phyloP scores from a whole-genome alignment of 441 rosid genomes.

The Viola pubescens region DNA sequence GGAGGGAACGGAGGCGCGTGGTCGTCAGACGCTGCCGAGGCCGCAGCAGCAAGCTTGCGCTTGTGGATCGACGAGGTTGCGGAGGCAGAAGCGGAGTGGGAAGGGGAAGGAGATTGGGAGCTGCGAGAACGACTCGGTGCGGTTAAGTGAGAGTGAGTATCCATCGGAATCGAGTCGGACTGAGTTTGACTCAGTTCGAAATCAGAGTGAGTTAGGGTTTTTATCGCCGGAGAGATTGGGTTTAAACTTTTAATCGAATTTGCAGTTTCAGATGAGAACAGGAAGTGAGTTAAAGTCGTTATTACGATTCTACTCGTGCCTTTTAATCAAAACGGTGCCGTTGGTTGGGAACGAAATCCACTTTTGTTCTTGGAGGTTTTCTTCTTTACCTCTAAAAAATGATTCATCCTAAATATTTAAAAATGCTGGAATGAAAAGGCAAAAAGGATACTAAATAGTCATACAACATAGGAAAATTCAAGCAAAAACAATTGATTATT shows the following conservation, averaged over 20 bases:
- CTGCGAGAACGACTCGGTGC: constrained; percentile 81
- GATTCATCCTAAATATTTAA: no score
- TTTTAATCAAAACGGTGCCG: not conserved
- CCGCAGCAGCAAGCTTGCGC: constrained; percentile 80
- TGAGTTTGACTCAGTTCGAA: not conserved
- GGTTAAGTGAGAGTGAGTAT: constrained; percentile 68
- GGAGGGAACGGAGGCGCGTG: constrained; percentile 81
- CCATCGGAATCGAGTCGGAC: constrained; percentile 34
- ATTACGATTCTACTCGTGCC: not conserved
- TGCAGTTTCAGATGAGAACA: not conserved
- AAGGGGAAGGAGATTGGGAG: constrained; percentile 88
- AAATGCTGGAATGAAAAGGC: no score
- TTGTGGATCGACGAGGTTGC: constrained; percentile 90
- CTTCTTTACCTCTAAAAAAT: no score
- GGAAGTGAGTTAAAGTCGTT: not conserved
- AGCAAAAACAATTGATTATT: not conserved
- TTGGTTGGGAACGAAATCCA: not conserved
- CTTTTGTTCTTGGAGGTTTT: not conserved
- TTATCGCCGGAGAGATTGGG: not conserved
- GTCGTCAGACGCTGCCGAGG: constrained; percentile 58
- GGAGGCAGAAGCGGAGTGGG: constrained; percentile 94
- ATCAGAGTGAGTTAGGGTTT: constrained; percentile 13
- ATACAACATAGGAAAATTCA: not conserved
- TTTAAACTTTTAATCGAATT: not conserved
- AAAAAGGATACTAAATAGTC: no score